Conservation (phyloP, 2,329 filamentous ascomycete species). For the Verticillium nonalfalfae region DNA sequence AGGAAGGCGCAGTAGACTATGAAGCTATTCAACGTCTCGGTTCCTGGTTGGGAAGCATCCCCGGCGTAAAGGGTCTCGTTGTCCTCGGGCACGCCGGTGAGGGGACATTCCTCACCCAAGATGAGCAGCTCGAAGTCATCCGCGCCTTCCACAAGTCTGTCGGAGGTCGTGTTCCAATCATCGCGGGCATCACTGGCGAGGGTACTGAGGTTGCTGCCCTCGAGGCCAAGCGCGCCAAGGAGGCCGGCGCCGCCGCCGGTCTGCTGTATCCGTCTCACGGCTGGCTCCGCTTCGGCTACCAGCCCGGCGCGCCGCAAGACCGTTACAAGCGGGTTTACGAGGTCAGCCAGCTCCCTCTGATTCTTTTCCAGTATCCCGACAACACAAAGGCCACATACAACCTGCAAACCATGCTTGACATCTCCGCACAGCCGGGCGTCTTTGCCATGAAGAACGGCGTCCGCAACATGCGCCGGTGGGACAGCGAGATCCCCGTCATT, state of each 20-base stretch:
- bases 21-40: conserved; percentile 45
- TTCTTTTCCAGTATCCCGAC: conserved; percentile 48
- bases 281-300: too few relatives aligned
- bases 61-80: conserved; percentile 44
- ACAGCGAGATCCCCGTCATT: conserved; percentile 48
- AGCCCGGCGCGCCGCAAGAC: too few relatives aligned
- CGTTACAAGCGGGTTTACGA: too few relatives aligned
- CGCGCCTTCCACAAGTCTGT: conserved; percentile 45
- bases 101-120: conserved; percentile 43
- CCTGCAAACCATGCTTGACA: conserved; percentile 45
- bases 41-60: conserved; percentile 44
- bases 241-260: too few relatives aligned
- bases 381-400: conserved; percentile 46
- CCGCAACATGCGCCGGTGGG: conserved; percentile 50
- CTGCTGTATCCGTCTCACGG: too few relatives aligned
- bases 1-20: conserved; percentile 41
- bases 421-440: conserved; percentile 42
- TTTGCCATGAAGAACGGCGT: conserved; percentile 53
- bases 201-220: conserved; percentile 45
- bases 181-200: conserved; percentile 46
- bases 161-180: conserved; percentile 41
- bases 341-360: conserved; percentile 36
- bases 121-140: conserved; percentile 43
- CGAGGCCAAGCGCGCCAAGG: conserved; percentile 24
- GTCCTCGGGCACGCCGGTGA: conserved; percentile 49